Evolutionary conservation across 164 flowering plant genomes (phyloP), one percentile per base, ranked within the genome.

Genomic region (Aristolochia contorta): DNA sequence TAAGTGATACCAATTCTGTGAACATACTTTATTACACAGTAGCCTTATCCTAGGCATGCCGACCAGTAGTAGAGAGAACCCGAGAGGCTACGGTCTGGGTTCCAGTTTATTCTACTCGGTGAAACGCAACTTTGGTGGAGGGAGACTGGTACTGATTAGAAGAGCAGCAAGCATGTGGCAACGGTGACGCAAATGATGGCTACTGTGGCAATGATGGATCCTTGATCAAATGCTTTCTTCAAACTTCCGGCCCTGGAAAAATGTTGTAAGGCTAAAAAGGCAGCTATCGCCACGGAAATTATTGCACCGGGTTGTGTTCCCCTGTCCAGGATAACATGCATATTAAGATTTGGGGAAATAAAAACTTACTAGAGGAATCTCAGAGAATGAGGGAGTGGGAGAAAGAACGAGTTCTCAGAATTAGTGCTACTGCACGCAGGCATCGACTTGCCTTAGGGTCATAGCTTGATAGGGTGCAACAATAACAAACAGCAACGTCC

Each of bases 201-300:
- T 71, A 82, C 6, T 67, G 88, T 81, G 64, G 95, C 82, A 73
- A 87, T 59, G 49, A 84, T 56, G 23, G 95, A 82, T 72, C 81
- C 89, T 77, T 73, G 84, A 15, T 89, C 87, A 64, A 91, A 85
- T 51, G 95, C 80, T 58, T 59, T 82, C 69, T 60, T 66, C 65
- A 86, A 71, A 74, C 83, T 80, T 67, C 94, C 89, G 4, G 68
- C 50, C 62, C 85, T 65, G 24, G 82, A 65, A 77, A 89, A 89
- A 75, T 91, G 96, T 69, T 82, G 96, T 75, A 77, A 85, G 58
- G 87, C 92, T 74, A 86, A 51, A 72, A 79, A 91, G 47, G 67
- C 91, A 0, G 91, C 82, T 61, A 91, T 72, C 32, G 66, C 72
- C 75, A 86, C 52, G 57, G 87, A 75, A 52, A 85, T 61, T 19